A percentile compares a stretch with the other conserved stretches of the same genome.
Conservation (phyloP, 179 eudicot genomes). For the Dionaea muscipula region DNA sequence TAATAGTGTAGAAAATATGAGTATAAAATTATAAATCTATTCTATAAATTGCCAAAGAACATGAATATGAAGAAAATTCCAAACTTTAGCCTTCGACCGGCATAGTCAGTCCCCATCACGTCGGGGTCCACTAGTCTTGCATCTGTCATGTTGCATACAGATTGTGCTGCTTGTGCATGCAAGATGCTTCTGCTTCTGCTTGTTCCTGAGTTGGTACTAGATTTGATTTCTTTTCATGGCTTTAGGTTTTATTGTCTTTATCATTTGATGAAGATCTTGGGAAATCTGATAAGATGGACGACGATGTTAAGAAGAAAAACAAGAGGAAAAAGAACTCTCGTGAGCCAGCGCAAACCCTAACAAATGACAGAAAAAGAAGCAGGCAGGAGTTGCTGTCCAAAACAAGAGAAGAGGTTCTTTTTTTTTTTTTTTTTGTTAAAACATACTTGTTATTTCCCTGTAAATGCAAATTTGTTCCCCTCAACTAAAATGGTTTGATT, state of each 20-base stretch:
- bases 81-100: no score
- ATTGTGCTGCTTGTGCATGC: no score
- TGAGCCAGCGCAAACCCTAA: slow-evolving; percentile 34
- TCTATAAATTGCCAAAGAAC: no score
- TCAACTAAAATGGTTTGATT: slow-evolving; percentile 3
- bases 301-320: slow-evolving; percentile 32
- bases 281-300: slow-evolving; percentile 35
- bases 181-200: no score
- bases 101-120: no score
- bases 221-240: slow-evolving; percentile 1
- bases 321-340: slow-evolving; percentile 41
- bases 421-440: neutral
- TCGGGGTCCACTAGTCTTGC: no score
- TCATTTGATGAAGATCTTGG: slow-evolving; percentile 86
- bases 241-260: slow-evolving; percentile 70
- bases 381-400: slow-evolving; percentile 51
- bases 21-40: no score
- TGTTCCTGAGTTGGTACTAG: neutral
- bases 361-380: slow-evolving; percentile 48
- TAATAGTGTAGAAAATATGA: no score
- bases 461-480: neutral
- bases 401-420: slow-evolving; percentile 71
- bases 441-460: neutral
- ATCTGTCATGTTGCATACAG: no score
- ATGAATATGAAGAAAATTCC: no score